phyloP scores from a whole-genome alignment of 2,329 filamentous ascomycete genomes.

The Rhinocladiella mackenziei region DNA sequence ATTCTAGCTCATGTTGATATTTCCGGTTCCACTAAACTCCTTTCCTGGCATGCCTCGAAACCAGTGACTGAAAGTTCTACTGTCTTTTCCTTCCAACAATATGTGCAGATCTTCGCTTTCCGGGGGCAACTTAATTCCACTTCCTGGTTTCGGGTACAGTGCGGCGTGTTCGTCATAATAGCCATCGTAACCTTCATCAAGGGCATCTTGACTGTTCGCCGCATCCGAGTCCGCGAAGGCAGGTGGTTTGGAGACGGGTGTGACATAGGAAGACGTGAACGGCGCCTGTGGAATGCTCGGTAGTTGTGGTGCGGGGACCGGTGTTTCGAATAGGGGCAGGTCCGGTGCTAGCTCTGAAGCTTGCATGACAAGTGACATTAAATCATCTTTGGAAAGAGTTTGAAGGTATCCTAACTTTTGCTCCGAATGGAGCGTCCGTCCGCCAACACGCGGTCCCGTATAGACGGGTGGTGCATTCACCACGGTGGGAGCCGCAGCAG shows the following conservation, averaged over 20 bases:
- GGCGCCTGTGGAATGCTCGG: conserved; percentile 17
- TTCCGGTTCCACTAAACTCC: conserved; percentile 20
- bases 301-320: conserved; percentile 12
- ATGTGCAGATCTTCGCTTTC: conserved; percentile 59
- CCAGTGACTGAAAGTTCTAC: conserved; percentile 55
- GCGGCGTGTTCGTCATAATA: conserved; percentile 55
- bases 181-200: conserved; percentile 41
- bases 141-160: conserved; percentile 59
- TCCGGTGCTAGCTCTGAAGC: conserved; percentile 27
- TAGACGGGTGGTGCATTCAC: conserved; percentile 13
- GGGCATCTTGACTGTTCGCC: conserved; percentile 16
- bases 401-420: conserved; percentile 26
- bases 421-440: conserved; percentile 14
- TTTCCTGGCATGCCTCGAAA: conserved; percentile 19
- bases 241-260: conserved; percentile 15
- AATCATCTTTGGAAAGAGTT: conserved; percentile 26
- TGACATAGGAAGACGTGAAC: conserved; percentile 27
- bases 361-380: conserved; percentile 27
- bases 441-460: conserved; percentile 22
- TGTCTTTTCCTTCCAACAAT: conserved; percentile 56
- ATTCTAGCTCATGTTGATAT: conserved; percentile 15
- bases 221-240: conserved; percentile 5
- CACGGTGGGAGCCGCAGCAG: conserved; percentile 2
- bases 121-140: conserved; percentile 54
- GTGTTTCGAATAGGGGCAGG: conserved; percentile 27